Conservation (phyloP, 306 rosid species). For the Spatholobus suberectus region DNA sequence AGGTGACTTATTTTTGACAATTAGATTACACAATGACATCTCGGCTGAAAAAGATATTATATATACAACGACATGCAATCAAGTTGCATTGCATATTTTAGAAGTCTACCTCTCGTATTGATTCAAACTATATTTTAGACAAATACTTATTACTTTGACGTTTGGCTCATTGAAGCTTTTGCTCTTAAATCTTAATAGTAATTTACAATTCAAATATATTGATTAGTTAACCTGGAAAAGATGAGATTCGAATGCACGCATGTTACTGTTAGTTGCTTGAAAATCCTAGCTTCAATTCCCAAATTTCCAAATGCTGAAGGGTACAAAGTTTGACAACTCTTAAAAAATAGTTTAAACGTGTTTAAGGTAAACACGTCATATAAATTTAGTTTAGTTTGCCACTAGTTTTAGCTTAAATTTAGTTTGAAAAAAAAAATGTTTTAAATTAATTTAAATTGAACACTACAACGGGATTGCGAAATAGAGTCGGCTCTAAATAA, state of each 20-base stretch:
- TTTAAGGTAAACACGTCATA: background rate
- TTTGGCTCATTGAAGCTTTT: background rate
- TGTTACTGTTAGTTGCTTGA: slow-evolving; percentile 23
- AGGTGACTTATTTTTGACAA: slow-evolving; percentile 23
- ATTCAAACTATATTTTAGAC: slow-evolving; percentile 7
- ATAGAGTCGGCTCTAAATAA: no score
- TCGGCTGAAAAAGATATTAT: background rate
- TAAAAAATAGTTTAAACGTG: no score
- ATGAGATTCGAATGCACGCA: background rate
- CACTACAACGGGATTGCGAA: no score
- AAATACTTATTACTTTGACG: slow-evolving; percentile 27
- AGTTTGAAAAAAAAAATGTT: no score
- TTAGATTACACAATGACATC: slow-evolving; percentile 1
- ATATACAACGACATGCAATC: background rate
- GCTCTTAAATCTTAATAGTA: background rate
- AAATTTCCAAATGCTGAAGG: background rate
- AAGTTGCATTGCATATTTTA: slow-evolving; percentile 1
- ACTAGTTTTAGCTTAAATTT: background rate
- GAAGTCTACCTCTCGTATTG: background rate
- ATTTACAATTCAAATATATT: background rate
- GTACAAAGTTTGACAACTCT: no score
- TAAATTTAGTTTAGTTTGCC: background rate
- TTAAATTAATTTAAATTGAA: no score
- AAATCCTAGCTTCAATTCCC: slow-evolving; percentile 5
- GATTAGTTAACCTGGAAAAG: background rate